Evolutionary conservation across 2,329 filamentous ascomycete genomes (phyloP), one percentile per base, ranked within the genome.

Genomic region (Pseudodiploospora longispora): DNA sequence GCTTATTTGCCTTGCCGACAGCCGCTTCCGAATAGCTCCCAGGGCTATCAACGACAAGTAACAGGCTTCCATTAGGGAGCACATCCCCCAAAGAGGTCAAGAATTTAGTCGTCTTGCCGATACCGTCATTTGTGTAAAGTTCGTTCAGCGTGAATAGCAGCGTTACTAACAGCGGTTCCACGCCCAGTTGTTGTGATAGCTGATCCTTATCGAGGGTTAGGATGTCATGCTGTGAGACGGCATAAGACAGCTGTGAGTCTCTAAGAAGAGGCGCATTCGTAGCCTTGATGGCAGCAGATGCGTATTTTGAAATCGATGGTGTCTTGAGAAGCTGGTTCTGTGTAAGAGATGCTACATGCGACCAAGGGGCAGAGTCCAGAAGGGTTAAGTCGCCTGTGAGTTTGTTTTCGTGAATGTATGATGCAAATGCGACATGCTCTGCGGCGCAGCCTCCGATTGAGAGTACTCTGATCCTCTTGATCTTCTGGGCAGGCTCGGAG

Each of bases 91-190:
- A 67, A 1, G 70, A 70, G 4, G 88, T 73, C 1, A 98, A 71
- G 51, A 97, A 83, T 4, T 71, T 70, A 0, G 91, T 95, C 0
- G 91, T 88, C 53, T 81, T 79, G 3, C 81, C 72, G 39, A 81
- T 70, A 27, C 89, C 78, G 1, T 83, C 87, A 0, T 78, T 72
- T 0, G 86, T 84, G 69, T 96, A 97, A 0, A 98, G 80, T 66
- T 98, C 93, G 62, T 97, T 97, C 38, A 97, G 76, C 0, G 91
- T 96, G 71, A 97, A 98, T 66, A 97, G 79, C 9, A 97, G 67
- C 0, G 90, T 95, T 10, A 95, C 70, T 1, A 96, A 65, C 4
- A 74, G 53, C 7, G 75, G 68, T 1, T 59, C 36, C 10, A 48
- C 35, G 6, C 60, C 59, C 0, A 69, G 40, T 0, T 68, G 47